phyloP scores from a whole-genome alignment of 2,329 filamentous ascomycete genomes.

The Aspergillus sp. region DNA sequence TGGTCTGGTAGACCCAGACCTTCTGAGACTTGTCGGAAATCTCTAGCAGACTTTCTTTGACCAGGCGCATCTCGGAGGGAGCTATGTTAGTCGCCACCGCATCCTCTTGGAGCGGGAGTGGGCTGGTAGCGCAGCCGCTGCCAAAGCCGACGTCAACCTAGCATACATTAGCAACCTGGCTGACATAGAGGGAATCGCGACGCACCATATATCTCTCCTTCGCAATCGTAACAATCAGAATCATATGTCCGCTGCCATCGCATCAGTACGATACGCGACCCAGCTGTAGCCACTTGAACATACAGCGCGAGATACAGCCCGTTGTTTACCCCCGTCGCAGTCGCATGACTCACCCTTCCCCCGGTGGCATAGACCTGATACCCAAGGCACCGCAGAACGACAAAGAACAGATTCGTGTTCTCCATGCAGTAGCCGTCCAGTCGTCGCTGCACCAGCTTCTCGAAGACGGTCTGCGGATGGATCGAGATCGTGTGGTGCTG shows the following conservation, averaged over 20 bases:
- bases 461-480: constrained; percentile 41
- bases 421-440: constrained; percentile 56
- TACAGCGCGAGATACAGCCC: constrained; percentile 42
- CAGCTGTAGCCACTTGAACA: constrained; percentile 4
- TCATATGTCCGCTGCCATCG: constrained; percentile 42
- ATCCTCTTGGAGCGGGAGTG: constrained; percentile 44
- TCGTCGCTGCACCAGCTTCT: constrained; percentile 43
- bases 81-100: constrained; percentile 38
- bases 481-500: constrained; percentile 41
- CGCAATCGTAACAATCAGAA: constrained; percentile 51
- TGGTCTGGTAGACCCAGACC: constrained; percentile 57
- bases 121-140: constrained; percentile 49
- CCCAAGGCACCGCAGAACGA: constrained; percentile 43
- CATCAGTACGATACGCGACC: background rate
- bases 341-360: constrained; percentile 35
- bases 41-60: constrained; percentile 40
- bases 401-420: constrained; percentile 46
- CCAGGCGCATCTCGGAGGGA: constrained; percentile 47
- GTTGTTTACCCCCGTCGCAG: constrained; percentile 25
- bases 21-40: constrained; percentile 36
- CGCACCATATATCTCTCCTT: constrained; percentile 34
- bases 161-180: constrained; percentile 24
- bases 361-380: constrained; percentile 48
- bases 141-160: constrained; percentile 58
- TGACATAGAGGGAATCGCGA: background rate